Evolutionary conservation across 2,329 filamentous ascomycete genomes (phyloP), one percentile per base, ranked within the genome.

Genomic region (Tolypocladium ophioglossoides): DNA sequence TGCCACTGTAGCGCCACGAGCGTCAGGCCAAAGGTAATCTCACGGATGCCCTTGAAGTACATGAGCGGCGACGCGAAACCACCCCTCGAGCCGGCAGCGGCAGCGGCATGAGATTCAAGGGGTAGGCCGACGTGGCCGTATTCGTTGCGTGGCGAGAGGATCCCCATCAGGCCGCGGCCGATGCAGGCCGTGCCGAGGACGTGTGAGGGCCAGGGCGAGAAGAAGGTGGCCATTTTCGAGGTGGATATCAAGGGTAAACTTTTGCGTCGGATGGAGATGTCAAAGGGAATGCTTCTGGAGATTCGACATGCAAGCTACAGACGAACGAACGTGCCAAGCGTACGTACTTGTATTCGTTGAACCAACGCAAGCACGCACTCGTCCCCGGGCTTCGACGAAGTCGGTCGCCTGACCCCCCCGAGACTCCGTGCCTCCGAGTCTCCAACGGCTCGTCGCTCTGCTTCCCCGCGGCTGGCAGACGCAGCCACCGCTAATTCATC

Each of bases 31-130:
- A 66, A 70, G 2, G 59, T 62, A 4, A 70, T 46, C 54, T 71
- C 69, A 3, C 69, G 65, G 10, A 68, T 59, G 8, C 66, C 67
- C 52, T 71, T 70, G 55, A 70, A 63, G 50, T 67, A 67, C 56
- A 71, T 65, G 20, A 70, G 64, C 2, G 69, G 64, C 24, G 68
- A 71, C 9, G 56, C 35, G 22, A 12, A 32, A 10, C 37, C n/a
- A 3, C 57, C 50, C 0, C 7, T 6, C 3, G 22, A 8, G 7
- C 22, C 24, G 16, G 1, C 14, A n/a, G 41, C 30, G 16, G 14
- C 41, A 2, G 11, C 24, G 24, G 41, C 41, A 8, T n/a, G 27
- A 12, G 44, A 16, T 4, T 48, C 44, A 0, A 48, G 44, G 10
- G 44, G 44, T 18, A 48, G 44, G 10, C 44, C 44, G 27, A 48